phyloP scores from a whole-genome alignment of 257 asterid species.

The Jacaranda copaia region DNA sequence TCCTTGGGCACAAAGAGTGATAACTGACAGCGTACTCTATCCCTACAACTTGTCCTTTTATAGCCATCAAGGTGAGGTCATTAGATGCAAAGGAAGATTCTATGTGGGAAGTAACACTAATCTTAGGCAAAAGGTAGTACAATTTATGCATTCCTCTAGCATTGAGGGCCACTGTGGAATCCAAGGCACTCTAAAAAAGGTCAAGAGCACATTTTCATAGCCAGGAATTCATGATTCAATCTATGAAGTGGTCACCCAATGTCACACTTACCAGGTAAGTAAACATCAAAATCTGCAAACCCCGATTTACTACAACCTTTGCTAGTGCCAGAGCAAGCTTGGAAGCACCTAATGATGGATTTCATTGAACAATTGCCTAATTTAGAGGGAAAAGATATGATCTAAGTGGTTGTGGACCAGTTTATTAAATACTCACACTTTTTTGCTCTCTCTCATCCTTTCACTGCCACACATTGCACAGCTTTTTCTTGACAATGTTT shows the following conservation, averaged over 20 bases:
- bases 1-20: neutral
- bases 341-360: neutral
- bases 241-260: neutral
- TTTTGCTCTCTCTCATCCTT: neutral
- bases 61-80: neutral
- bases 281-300: neutral
- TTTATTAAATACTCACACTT: neutral
- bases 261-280: neutral
- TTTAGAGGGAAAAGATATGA: neutral
- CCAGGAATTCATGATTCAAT: neutral
- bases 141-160: neutral
- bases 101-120: neutral
- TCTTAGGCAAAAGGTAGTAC: neutral
- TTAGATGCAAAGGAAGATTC: neutral
- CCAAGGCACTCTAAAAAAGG: neutral
- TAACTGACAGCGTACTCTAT: rapidly evolving
- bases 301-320: neutral
- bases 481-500: neutral
- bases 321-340: neutral
- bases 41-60: neutral
- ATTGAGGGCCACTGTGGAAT: neutral
- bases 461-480: neutral
- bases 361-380: neutral
- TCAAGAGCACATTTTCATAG: neutral
- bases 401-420: neutral